These are phyloP conservation scores for Peniophora sp. DNA, from an alignment of 1,284 basidiomycete genomes.

Conservation along the genomic window DNA sequence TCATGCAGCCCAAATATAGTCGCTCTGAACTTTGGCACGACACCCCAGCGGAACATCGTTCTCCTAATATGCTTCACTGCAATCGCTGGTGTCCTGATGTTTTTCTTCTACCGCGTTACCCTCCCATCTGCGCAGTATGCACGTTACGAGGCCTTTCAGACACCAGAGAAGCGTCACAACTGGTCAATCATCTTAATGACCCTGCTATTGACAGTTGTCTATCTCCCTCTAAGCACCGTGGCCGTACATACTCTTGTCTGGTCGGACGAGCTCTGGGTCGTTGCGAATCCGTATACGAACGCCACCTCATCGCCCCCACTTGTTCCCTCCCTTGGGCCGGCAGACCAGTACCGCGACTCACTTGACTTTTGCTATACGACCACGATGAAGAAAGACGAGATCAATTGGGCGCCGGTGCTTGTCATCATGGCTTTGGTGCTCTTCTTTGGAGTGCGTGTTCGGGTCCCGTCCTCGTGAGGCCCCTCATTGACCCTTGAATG, in stretches of 20 bases:
- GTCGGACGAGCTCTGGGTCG: constrained; percentile 68
- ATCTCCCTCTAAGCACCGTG: constrained; percentile 66
- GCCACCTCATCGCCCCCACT: constrained; percentile 42
- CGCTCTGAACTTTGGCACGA: constrained; percentile 58
- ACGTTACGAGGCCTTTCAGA: constrained; percentile 48
- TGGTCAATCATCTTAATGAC: constrained; percentile 52
- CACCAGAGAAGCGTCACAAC: constrained; percentile 30
- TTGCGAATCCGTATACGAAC: constrained; percentile 61
- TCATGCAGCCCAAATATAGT: constrained; percentile 54
- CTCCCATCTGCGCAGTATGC: constrained; percentile 38
- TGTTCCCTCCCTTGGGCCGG: constrained; percentile 44
- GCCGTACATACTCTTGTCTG: constrained; percentile 64
- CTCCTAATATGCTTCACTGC: constrained; percentile 49
- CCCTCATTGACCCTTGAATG: constrained; percentile 1
- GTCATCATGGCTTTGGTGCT: constrained; percentile 50
- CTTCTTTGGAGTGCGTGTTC: constrained; percentile 40
- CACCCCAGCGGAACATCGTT: constrained; percentile 42
- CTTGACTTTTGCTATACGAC: constrained; percentile 77
- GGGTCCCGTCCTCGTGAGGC: constrained; percentile 4
- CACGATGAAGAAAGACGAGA: constrained; percentile 61
- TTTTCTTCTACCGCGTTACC: constrained; percentile 45
- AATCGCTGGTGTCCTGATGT: constrained; percentile 45
- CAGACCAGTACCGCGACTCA: constrained; percentile 49
- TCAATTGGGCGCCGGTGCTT: constrained; percentile 66
- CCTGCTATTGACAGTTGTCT: constrained; percentile 56